These are phyloP conservation scores for Vachellia pachyceras DNA, from an alignment of 306 rosid genomes.

Conservation along the genomic window DNA sequence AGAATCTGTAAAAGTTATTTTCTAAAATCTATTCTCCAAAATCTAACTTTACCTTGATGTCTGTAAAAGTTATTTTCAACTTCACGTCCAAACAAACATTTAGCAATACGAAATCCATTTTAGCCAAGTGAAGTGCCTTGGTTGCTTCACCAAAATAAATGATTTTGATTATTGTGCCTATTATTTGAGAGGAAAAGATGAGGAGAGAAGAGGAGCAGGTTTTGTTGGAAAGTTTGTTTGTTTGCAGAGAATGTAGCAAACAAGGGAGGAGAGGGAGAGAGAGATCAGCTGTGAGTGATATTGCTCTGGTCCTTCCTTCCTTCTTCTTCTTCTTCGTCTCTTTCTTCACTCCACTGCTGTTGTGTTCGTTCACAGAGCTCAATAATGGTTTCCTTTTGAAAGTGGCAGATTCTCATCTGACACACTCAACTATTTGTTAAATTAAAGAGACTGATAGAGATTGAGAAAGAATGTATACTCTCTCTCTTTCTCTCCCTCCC, in stretches of 20 bases:
- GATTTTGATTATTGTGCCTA: too few species aligned
- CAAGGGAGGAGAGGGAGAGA: constrained; percentile 51
- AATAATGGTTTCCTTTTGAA: too few species aligned
- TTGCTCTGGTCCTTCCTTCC: constrained; percentile 38
- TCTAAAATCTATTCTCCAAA: too few species aligned
- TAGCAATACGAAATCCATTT: too few species aligned
- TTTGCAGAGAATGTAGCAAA: constrained; percentile 41
- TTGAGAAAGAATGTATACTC: constrained; percentile 15
- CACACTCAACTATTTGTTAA: constrained; percentile 41
- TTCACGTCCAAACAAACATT: too few species aligned
- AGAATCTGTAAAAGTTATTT: too few species aligned
- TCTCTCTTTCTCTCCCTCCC: neutral
- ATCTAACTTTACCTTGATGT: too few species aligned
- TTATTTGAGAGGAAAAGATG: neutral
- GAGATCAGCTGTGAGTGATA: too few species aligned
- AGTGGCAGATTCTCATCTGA: constrained; percentile 49
- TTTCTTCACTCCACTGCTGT: neutral
- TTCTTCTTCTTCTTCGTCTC: neutral
- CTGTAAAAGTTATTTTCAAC: too few species aligned
- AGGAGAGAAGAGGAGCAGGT: constrained; percentile 10
- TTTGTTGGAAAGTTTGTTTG: constrained; percentile 42
- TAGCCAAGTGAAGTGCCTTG: too few species aligned
- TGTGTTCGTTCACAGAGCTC: too few species aligned
- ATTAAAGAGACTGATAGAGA: constrained; percentile 31
- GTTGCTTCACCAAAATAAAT: too few species aligned